Conservation (phyloP, 2,329 filamentous ascomycete genomes). For the Bertia moriformis region DNA sequence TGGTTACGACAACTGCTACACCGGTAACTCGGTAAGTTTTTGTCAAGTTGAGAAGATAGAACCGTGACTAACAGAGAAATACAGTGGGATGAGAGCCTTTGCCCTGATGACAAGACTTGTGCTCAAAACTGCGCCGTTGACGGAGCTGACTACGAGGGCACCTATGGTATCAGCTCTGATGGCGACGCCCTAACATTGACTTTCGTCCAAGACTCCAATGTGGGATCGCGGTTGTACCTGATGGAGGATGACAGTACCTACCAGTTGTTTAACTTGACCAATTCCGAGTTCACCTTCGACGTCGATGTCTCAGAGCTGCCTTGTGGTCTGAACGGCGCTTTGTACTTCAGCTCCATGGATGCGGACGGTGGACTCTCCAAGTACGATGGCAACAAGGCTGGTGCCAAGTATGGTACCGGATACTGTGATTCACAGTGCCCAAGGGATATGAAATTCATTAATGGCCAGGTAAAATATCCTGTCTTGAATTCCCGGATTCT, state of each 20-base stretch:
- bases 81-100: slow-evolving; percentile 22
- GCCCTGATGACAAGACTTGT: slow-evolving; percentile 24
- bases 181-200: slow-evolving; percentile 35
- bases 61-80: slow-evolving; percentile 27
- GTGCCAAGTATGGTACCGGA: slow-evolving; percentile 43
- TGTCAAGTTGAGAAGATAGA: slow-evolving; percentile 5
- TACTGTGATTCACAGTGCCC: slow-evolving; percentile 37
- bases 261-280: slow-evolving; percentile 48
- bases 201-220: slow-evolving; percentile 37
- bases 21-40: slow-evolving; percentile 22
- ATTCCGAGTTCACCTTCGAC: slow-evolving; percentile 59
- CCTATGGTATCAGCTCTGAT: slow-evolving; percentile 37
- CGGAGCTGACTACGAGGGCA: slow-evolving; percentile 32
- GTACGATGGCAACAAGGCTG: slow-evolving; percentile 31
- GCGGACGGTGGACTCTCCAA: slow-evolving; percentile 35
- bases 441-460: slow-evolving; percentile 41
- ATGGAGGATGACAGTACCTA: slow-evolving; percentile 47
- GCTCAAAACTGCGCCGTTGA: slow-evolving; percentile 35
- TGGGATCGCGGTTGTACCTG: slow-evolving; percentile 46
- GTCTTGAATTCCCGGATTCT: neutral
- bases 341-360: slow-evolving; percentile 53
- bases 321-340: slow-evolving; percentile 58
- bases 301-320: slow-evolving; percentile 55
- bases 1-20: slow-evolving; percentile 39
- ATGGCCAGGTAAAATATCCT: slow-evolving; percentile 24